Percentiles rank a stretch among this genome's conserved stretches.
phyloP scores from a whole-genome alignment of 768 basidiomycete genomes.

The Saitozyma sp. region DNA sequence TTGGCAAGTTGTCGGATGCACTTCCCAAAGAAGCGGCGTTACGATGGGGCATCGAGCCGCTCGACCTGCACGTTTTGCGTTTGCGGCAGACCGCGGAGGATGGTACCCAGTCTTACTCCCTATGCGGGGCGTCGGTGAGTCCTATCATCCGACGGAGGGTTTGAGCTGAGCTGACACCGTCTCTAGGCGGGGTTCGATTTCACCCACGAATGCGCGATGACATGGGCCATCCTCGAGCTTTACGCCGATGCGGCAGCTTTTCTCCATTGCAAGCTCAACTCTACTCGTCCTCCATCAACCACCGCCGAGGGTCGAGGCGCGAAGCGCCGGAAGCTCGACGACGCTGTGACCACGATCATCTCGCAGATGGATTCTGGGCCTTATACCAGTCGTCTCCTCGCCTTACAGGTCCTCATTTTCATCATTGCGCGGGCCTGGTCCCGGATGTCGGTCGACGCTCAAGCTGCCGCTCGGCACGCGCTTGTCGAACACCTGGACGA shows the following conservation, averaged over 20 bases:
- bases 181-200: constrained; percentile 69
- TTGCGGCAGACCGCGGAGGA: constrained; percentile 53
- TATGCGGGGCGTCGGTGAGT: constrained; percentile 3
- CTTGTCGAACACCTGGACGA: constrained; percentile 65
- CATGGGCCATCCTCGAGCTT: constrained; percentile 54
- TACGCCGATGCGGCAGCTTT: constrained; percentile 23
- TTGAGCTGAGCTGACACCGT: neutral
- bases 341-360: constrained; percentile 25
- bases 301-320: constrained; percentile 3
- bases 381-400: constrained; percentile 52
- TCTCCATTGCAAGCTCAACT: constrained; percentile 1
- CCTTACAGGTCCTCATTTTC: constrained; percentile 77
- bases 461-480: constrained; percentile 60
- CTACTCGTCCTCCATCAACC: neutral
- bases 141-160: neutral
- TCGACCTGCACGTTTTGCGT: constrained; percentile 68
- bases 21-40: constrained; percentile 66
- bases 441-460: constrained; percentile 62
- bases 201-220: constrained; percentile 51
- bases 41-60: constrained; percentile 65
- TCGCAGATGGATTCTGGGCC: constrained; percentile 8
- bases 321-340: constrained; percentile 40
- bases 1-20: constrained; percentile 56
- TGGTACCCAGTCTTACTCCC: neutral
- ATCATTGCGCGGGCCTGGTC: constrained; percentile 77